phyloP scores from a whole-genome alignment of 352 stramenopile genomes.

The Saprolegnia parasitica region DNA sequence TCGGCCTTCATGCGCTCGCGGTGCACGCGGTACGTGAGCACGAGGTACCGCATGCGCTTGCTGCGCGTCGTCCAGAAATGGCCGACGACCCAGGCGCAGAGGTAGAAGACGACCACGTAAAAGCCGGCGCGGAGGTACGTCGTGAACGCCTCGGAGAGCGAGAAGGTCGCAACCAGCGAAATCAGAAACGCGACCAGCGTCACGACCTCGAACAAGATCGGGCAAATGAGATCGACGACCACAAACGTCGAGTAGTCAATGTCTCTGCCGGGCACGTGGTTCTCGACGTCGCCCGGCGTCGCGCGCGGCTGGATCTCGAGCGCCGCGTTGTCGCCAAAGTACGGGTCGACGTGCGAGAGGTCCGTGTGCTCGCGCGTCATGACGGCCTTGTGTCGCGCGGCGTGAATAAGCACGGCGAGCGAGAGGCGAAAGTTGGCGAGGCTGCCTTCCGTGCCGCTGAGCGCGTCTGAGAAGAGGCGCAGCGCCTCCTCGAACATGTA shows the following conservation, averaged over 20 bases:
- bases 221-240: slow-evolving; percentile 74
- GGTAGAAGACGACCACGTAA: slow-evolving; percentile 65
- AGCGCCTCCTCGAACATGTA: slow-evolving; percentile 83
- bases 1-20: slow-evolving; percentile 63
- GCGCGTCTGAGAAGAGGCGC: slow-evolving; percentile 76
- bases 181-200: slow-evolving; percentile 43
- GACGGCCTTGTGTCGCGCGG: slow-evolving; percentile 64
- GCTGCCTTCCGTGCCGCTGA: slow-evolving; percentile 75
- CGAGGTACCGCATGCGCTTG: slow-evolving; percentile 82
- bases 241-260: slow-evolving; percentile 83
- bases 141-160: slow-evolving; percentile 61
- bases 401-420: slow-evolving; percentile 79
- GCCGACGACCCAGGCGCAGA: slow-evolving; percentile 64
- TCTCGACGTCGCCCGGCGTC: slow-evolving; percentile 71
- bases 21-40: slow-evolving; percentile 77
- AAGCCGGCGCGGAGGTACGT: slow-evolving; percentile 80
- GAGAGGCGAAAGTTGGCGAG: slow-evolving; percentile 80
- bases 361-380: slow-evolving; percentile 70
- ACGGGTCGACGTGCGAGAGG: slow-evolving; percentile 20
- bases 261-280: slow-evolving; percentile 44
- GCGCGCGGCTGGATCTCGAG: slow-evolving; percentile 34
- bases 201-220: slow-evolving; percentile 70
- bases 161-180: slow-evolving; percentile 56
- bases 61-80: slow-evolving; percentile 83
- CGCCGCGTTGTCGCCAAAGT: slow-evolving; percentile 20